Evolutionary conservation across 2,329 filamentous ascomycete species (phyloP), one percentile per base, ranked within the genome.

Genomic region (Ilyonectria sp.): DNA sequence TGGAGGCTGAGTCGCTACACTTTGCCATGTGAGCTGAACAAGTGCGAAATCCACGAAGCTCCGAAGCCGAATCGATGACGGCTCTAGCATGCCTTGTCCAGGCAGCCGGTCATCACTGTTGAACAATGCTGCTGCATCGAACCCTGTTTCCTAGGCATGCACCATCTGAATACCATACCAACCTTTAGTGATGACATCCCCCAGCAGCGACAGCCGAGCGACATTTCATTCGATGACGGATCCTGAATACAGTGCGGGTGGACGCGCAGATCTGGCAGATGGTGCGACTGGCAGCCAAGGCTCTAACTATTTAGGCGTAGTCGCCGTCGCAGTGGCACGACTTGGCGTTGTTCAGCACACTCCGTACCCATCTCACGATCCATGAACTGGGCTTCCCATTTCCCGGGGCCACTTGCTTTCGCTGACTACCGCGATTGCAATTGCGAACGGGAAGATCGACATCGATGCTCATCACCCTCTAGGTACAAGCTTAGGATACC

Each of bases 1-100:
- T 35, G 43, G 71, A 72, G 71, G 73, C 71, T 73, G 73, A 71
- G 73, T 68, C 40, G n/a, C 6, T 23, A 23, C 35, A 15, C 44
- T 61, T 57, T 63, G 31, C 60, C 59, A 47, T 53, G 53, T 17
- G 35, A 56, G 37, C 35, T 44, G 47, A 54, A 46, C 54, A 37
- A 35, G 54, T 53, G 37, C 44, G 29, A 31, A 21, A 9, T 7
- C 9, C 19, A 55, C 53, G 21, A 40, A 55, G 35, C 23, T 26
- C 57, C 29, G 7, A 61, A 54, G 44, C 29, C 43, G 58, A 61
- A 53, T 58, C 37, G 58, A 60, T 29, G 44, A 56, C 29, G 31
- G 33, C 17, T 49, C 17, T 31, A 50, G 46, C 60, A 44, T 50
- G 52, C 53, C 60, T 63, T 44, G 33, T 19, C 17, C 15, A 40